These are phyloP conservation scores for Melaleuca quinquenervia DNA, from an alignment of 345 rosid genomes.

Conservation along the genomic window DNA sequence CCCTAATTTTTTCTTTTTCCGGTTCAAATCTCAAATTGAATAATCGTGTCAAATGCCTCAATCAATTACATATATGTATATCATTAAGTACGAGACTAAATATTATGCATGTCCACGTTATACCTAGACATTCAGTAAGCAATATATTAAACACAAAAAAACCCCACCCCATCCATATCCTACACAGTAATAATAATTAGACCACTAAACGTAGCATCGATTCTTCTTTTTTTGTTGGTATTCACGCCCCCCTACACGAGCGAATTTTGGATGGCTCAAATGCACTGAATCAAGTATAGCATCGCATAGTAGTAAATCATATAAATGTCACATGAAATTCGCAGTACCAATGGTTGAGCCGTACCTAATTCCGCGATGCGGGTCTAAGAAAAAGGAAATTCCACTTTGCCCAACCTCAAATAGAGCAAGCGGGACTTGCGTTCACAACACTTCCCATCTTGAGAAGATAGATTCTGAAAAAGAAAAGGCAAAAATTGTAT, in stretches of 20 bases:
- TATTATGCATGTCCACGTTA: neutral
- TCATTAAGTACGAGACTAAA: neutral
- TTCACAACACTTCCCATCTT: neutral
- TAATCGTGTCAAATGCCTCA: neutral
- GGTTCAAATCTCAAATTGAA: neutral
- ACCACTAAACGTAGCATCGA: neutral
- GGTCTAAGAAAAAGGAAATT: too few species aligned
- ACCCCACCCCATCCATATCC: neutral
- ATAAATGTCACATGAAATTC: neutral
- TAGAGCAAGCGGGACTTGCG: neutral
- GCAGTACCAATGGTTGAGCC: accelerated
- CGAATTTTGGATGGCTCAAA: neutral
- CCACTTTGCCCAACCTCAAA: too few species aligned
- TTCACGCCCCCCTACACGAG: neutral
- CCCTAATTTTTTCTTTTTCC: neutral
- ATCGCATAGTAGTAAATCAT: neutral
- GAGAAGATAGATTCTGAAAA: neutral
- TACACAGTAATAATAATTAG: neutral
- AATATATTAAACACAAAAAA: accelerated
- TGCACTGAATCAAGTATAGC: too few species aligned
- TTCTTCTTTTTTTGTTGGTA: neutral
- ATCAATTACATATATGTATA: accelerated
- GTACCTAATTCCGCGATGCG: too few species aligned
- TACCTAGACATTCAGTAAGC: neutral
- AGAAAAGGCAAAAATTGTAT: too few species aligned